These are phyloP conservation scores for Cylindrotheca closterium DNA, from an alignment of 108 stramenopile species.

Conservation along the genomic window DNA sequence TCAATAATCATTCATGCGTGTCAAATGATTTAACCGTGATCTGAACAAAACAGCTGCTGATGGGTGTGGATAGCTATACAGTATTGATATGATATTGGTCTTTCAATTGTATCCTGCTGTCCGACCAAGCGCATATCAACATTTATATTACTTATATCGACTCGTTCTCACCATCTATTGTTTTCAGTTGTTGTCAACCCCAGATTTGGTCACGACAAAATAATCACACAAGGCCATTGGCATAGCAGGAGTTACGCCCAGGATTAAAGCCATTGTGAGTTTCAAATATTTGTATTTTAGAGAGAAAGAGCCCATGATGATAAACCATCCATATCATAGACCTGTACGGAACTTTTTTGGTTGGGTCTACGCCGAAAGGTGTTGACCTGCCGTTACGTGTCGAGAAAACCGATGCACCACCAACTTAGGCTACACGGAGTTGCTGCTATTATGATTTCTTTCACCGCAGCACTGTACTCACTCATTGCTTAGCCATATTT, in stretches of 20 bases:
- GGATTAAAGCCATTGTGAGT: background rate
- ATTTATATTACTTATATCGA: too few species aligned
- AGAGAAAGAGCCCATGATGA: constrained; percentile 39
- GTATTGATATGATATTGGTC: too few species aligned
- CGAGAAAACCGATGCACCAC: constrained; percentile 65
- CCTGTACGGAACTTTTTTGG: constrained; percentile 42
- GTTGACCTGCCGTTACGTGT: constrained; percentile 25
- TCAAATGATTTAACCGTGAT: constrained; percentile 51
- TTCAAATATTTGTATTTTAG: background rate
- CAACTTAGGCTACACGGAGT: constrained; percentile 50
- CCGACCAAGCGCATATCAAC: too few species aligned
- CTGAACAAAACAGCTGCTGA: constrained; percentile 27
- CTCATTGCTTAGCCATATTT: background rate
- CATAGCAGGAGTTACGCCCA: background rate
- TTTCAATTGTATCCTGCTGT: too few species aligned
- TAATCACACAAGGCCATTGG: background rate
- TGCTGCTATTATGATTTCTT: too few species aligned
- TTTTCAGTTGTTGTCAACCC: background rate
- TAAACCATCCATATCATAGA: constrained; percentile 57
- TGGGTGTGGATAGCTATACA: background rate
- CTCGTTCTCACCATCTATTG: too few species aligned
- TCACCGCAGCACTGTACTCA: background rate
- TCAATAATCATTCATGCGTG: constrained; percentile 44
- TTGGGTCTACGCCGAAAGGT: constrained; percentile 28
- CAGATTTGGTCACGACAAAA: background rate